Percentiles rank a stretch among this genome's conserved stretches.
Evolutionary conservation across 768 basidiomycete species (phyloP).

Genomic region (Termitomyces sp.): DNA sequence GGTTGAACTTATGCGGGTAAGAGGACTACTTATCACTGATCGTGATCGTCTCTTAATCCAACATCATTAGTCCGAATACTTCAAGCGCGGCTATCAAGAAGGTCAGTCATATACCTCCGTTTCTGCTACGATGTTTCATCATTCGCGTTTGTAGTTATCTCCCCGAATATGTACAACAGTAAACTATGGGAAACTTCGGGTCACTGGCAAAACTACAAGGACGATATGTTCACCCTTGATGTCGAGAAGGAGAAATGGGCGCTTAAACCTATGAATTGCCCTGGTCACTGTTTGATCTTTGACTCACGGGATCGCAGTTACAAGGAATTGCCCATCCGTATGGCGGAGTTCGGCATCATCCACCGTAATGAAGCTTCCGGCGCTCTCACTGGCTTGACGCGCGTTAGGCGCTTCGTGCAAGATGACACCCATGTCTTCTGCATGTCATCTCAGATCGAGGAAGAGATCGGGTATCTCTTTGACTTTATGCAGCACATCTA

Average conservation of each 20-base stretch:
- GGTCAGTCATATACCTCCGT: conserved; percentile 32
- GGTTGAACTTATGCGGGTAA: conserved; percentile 82
- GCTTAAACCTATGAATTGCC: conserved; percentile 99
- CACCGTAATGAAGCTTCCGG: conserved; percentile 97
- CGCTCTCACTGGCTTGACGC: conserved; percentile 85
- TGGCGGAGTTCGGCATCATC: conserved; percentile 98
- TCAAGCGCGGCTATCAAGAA: conserved; percentile 94
- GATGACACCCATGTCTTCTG: conserved; percentile 99
- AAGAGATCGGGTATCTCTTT: conserved; percentile 82
- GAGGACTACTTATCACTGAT: conserved; percentile 19
- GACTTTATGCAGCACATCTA: conserved; percentile 96
- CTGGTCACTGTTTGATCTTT: conserved; percentile 94
- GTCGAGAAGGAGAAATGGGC: conserved; percentile 96
- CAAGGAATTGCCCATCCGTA: conserved; percentile 91
- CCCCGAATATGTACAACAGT: conserved; percentile 94
- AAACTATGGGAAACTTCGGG: conserved; percentile 99
- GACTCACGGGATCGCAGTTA: conserved; percentile 91
- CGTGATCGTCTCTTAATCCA: background rate
- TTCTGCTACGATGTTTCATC: background rate
- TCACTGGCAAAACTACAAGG: conserved; percentile 97
- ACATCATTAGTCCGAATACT: conserved; percentile 78
- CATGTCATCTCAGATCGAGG: conserved; percentile 88
- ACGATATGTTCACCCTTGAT: conserved; percentile 95
- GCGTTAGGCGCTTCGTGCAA: conserved; percentile 93
- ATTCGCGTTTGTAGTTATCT: conserved; percentile 59